phyloP scores from a whole-genome alignment of 2,329 filamentous ascomycete genomes.

The Diaporthe ilicicola region DNA sequence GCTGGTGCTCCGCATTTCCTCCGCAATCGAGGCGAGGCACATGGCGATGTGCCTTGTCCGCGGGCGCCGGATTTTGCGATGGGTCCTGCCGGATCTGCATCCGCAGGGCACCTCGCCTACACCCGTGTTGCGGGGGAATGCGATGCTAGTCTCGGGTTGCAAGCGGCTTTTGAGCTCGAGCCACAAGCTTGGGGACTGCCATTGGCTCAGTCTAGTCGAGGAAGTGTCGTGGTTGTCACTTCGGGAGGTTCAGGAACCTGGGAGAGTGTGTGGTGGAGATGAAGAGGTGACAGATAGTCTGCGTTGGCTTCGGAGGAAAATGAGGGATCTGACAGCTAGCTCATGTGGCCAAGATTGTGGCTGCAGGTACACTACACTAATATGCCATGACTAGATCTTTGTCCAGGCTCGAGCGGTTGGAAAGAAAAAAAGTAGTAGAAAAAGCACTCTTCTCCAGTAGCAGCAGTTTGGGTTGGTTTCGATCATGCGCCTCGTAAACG shows the following conservation, averaged over 20 bases:
- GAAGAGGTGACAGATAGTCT: not conserved
- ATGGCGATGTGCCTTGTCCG: constrained; percentile 5
- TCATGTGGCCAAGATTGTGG: not conserved
- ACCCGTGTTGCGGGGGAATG: constrained; percentile 13
- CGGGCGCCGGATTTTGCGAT: constrained; percentile 18
- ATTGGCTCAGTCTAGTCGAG: not conserved
- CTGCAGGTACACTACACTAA: not conserved
- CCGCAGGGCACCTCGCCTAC: not conserved
- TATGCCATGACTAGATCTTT: no score
- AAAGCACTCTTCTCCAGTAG: no score
- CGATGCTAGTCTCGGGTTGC: not conserved
- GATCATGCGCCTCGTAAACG: not conserved
- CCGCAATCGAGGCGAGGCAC: not conserved
- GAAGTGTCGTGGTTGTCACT: not conserved
- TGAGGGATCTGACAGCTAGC: not conserved
- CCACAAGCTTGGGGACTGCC: not conserved
- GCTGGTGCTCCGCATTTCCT: not conserved
- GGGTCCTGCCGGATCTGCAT: constrained; percentile 13
- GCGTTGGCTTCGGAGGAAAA: not conserved
- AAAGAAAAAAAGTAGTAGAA: no score
- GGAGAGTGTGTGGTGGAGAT: not conserved
- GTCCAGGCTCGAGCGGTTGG: not conserved
- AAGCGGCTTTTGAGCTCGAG: not conserved
- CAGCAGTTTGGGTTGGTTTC: not conserved
- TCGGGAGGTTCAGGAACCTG: not conserved